phyloP scores from a whole-genome alignment of 768 basidiomycete genomes.

The Pleurotus sapidus region DNA sequence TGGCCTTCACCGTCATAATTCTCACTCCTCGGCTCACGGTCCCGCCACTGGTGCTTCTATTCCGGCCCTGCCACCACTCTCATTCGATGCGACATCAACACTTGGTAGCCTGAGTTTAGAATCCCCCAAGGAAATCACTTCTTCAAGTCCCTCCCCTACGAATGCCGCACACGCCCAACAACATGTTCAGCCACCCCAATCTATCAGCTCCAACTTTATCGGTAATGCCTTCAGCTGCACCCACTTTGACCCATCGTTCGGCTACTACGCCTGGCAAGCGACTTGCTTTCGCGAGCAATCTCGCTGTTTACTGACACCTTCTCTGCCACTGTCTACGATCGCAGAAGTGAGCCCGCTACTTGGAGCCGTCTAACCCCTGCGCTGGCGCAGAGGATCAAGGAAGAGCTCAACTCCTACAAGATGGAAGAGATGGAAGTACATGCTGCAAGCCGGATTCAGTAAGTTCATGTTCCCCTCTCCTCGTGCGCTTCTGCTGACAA shows the following conservation, averaged over 20 bases:
- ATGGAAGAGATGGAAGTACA: constrained; percentile 99
- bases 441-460: constrained; percentile 89
- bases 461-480: constrained; percentile 30
- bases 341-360: constrained; percentile 93
- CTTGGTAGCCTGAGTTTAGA: constrained; percentile 20
- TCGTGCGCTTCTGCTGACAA: not conserved
- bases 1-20: constrained; percentile 72
- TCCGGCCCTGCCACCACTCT: constrained; percentile 49
- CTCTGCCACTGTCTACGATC: constrained; percentile 85
- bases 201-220: constrained; percentile 85
- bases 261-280: constrained; percentile 69
- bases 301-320: constrained; percentile 99
- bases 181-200: constrained; percentile 77
- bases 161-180: constrained; percentile 27
- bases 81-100: constrained; percentile 44
- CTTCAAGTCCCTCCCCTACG: constrained; percentile 30
- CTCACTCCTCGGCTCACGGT: constrained; percentile 47
- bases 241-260: constrained; percentile 67
- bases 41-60: constrained; percentile 8
- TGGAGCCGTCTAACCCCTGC: constrained; percentile 96
- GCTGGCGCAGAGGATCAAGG: constrained; percentile 95
- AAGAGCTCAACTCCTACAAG: constrained; percentile 97
- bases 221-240: constrained; percentile 38
- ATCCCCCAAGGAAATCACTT: constrained; percentile 36
- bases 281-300: constrained; percentile 85